Conservation (phyloP, 129 eudicot genomes). For the Saposhnikovia divaricata region DNA sequence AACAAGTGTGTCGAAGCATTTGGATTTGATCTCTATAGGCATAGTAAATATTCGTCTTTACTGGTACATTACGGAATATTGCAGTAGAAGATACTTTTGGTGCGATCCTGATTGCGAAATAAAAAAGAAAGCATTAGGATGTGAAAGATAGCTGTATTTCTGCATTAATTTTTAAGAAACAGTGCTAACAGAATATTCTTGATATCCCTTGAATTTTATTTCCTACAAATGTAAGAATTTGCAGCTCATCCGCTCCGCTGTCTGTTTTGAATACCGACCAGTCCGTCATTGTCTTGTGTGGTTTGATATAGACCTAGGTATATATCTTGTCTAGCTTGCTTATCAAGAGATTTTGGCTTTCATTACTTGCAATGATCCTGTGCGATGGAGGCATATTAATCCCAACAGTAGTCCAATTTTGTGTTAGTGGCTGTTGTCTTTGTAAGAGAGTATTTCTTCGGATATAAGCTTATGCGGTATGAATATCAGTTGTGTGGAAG, state of each 20-base stretch:
- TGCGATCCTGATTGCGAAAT: background rate
- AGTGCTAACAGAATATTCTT: background rate
- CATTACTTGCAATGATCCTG: background rate
- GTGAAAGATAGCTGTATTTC: constrained; percentile 1
- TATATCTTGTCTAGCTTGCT: too few relatives aligned
- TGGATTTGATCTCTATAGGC: background rate
- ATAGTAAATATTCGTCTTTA: background rate
- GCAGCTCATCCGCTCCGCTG: too few relatives aligned
- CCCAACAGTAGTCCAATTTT: background rate
- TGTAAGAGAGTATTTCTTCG: background rate
- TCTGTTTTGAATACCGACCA: too few relatives aligned
- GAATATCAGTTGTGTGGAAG: too few relatives aligned
- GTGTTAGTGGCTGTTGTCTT: background rate
- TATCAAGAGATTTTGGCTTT: background rate
- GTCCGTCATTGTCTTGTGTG: too few relatives aligned
- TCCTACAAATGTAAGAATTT: too few relatives aligned
- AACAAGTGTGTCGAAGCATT: background rate
- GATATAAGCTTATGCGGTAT: too few relatives aligned
- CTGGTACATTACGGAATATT: background rate
- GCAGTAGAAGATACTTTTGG: background rate
- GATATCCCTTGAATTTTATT: background rate
- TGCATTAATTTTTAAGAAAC: background rate
- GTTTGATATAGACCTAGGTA: too few relatives aligned
- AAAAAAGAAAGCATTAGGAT: background rate
- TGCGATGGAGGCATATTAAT: background rate